Conservation (phyloP, 768 basidiomycete species). For the Asterophora lycoperdoides region DNA sequence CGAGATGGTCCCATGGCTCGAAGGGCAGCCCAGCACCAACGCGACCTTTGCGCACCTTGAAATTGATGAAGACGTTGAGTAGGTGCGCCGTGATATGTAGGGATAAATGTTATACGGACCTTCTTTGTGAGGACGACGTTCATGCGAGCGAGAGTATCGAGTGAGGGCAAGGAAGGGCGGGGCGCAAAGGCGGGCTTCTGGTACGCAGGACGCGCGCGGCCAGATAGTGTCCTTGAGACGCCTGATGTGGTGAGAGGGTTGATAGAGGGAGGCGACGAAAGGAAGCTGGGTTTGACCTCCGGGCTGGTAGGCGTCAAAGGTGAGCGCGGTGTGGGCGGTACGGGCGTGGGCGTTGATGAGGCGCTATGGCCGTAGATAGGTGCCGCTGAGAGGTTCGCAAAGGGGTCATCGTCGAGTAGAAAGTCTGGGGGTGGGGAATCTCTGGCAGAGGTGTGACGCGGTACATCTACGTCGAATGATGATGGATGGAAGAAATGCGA, state of each 20-base stretch:
- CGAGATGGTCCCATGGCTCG: slow-evolving; percentile 50
- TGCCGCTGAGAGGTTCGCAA: slow-evolving; percentile 52
- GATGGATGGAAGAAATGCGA: slow-evolving; percentile 9
- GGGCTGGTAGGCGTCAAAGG: slow-evolving; percentile 21
- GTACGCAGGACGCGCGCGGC: slow-evolving; percentile 34
- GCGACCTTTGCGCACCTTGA: slow-evolving; percentile 47
- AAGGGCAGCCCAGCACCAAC: slow-evolving; percentile 50
- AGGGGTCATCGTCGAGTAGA: slow-evolving; percentile 70
- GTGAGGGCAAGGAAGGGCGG: slow-evolving; percentile 49
- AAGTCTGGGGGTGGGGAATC: slow-evolving; percentile 37
- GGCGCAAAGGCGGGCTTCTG: slow-evolving; percentile 44
- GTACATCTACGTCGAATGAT: slow-evolving; percentile 13
- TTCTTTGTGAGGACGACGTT: slow-evolving; percentile 43
- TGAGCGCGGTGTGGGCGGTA: slow-evolving; percentile 22
- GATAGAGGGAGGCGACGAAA: slow-evolving; percentile 14
- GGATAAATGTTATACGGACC: slow-evolving; percentile 24
- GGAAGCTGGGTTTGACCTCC: slow-evolving; percentile 13
- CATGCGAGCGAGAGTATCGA: slow-evolving; percentile 47
- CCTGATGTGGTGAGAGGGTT: slow-evolving; percentile 7
- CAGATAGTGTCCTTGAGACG: slow-evolving; percentile 16
- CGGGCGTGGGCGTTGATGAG: slow-evolving; percentile 7
- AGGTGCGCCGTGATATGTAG: neutral
- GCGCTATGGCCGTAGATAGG: slow-evolving; percentile 12
- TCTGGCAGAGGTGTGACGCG: slow-evolving; percentile 18
- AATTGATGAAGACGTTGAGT: neutral